These are phyloP conservation scores for Daldinia bambusicola DNA, from an alignment of 495 filamentous ascomycete species.

Conservation along the genomic window DNA sequence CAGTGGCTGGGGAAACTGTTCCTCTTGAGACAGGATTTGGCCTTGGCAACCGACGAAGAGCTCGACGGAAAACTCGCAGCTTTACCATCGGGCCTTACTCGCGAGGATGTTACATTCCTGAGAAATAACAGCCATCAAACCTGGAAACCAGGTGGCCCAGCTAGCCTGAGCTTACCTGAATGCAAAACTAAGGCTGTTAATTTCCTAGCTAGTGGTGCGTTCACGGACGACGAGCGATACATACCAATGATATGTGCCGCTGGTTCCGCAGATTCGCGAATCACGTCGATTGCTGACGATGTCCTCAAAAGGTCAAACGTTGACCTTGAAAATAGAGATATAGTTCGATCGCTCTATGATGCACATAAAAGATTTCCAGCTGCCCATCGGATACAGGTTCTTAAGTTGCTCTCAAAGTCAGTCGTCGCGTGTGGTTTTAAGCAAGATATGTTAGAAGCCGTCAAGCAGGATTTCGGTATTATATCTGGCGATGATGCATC, in stretches of 20 bases:
- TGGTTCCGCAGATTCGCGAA: conserved; percentile 80
- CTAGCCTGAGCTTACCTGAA: conserved; percentile 73
- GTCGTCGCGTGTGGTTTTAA: conserved; percentile 70
- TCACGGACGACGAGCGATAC: conserved; percentile 80
- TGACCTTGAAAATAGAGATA: conserved; percentile 73
- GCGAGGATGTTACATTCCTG: conserved; percentile 79
- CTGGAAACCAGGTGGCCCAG: conserved; percentile 68
- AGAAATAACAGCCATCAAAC: conserved; percentile 72
- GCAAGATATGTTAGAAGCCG: conserved; percentile 70
- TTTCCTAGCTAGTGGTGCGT: conserved; percentile 85
- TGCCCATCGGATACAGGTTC: conserved; percentile 78
- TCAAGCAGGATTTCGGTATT: conserved; percentile 68
- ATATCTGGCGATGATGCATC: conserved; percentile 52
- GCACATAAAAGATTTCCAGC: conserved; percentile 77
- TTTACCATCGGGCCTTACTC: conserved; percentile 74
- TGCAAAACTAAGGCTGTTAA: conserved; percentile 72
- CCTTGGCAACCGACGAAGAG: conserved; percentile 49
- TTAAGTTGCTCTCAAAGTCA: conserved; percentile 81
- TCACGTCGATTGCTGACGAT: conserved; percentile 84
- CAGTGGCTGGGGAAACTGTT: conserved; percentile 83
- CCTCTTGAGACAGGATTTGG: conserved; percentile 64
- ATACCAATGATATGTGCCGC: conserved; percentile 85
- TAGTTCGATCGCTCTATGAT: conserved; percentile 72
- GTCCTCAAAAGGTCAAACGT: conserved; percentile 78
- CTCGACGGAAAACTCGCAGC: conserved; percentile 45